Evolutionary conservation across 352 stramenopile species (phyloP), one percentile per base, ranked within the genome.

Genomic region (Globisporangium nodosum): DNA sequence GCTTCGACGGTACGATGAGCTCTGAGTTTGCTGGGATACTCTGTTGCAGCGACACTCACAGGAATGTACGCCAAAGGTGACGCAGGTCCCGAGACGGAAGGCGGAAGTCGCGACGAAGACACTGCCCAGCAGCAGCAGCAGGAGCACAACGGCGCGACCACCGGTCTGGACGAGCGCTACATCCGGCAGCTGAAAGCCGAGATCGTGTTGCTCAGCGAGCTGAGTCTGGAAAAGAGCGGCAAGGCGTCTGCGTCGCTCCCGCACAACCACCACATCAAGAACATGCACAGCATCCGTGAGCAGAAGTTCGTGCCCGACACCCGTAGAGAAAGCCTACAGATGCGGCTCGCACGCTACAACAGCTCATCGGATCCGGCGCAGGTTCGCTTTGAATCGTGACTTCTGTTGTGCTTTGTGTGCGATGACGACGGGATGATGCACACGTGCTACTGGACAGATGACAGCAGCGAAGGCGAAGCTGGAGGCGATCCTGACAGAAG

Each of bases 241-340:
- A 24, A 20, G 55, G 18, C 24, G n/a, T 13, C 13, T 42, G n/a
- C 16, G 31, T 27, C 7, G 24, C 49, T 54, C n/a, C 4, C 57
- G 21, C 24, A 48, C 50, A 52, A 61, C n/a, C 60, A 70, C 24
- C 78, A 87, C 48, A 67, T 87, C 21, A 87, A 86, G 52, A 78
- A 84, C 31, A 52, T 88, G n/a, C 64, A 81, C 18, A 74, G 56
- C n/a, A 78, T 87, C n/a, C 74, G 78, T 1, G 72, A 87, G 30
- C 69, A 54, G 48, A 49, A 61, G 56, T 8, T 70, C 67, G 58
- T 42, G 56, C 21, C 49, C 58, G 9, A 13, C 54, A 8, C 58
- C 35, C 35, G 21, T 27, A 27, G 15, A 24, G 62, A 73, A 13
- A 37, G 37, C 8, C 52, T 83, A 4, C 61, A 71, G 7, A 52